Evolutionary conservation across 176 grass and related monocot genomes (phyloP).

Genomic region (Avena eriantha): DNA sequence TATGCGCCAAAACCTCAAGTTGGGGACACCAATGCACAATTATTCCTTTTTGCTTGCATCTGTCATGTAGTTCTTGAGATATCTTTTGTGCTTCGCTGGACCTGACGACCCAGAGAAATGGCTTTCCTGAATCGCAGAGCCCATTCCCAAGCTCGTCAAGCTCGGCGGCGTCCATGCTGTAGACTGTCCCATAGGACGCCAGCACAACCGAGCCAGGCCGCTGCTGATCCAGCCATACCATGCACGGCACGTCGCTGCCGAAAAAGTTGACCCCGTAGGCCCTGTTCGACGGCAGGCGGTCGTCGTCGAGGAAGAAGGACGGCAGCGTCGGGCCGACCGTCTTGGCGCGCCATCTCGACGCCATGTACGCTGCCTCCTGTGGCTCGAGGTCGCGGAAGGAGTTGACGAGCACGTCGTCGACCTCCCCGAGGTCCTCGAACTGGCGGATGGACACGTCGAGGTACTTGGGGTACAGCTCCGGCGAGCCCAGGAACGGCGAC

Average conservation of each 20-base stretch:
- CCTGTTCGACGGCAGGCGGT: not conserved
- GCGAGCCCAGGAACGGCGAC: conserved; percentile 10
- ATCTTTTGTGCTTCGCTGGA: not conserved
- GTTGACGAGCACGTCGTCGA: not conserved
- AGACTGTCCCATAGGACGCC: conserved; percentile 48
- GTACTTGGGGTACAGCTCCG: not conserved
- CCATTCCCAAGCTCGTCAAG: conserved; percentile 43
- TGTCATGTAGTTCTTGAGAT: not conserved
- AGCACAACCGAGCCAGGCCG: conserved; percentile 37
- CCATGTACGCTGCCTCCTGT: not conserved
- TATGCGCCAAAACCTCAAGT: conserved; percentile 38
- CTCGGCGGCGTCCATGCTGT: not conserved
- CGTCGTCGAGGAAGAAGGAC: not conserved
- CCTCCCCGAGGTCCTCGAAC: not conserved
- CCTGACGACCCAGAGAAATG: conserved; percentile 39
- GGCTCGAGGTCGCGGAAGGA: not conserved
- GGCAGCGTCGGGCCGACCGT: not conserved
- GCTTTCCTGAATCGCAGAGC: not conserved
- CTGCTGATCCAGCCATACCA: not conserved
- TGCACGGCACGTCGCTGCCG: not conserved
- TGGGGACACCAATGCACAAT: conserved; percentile 30
- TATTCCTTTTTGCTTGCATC: not conserved
- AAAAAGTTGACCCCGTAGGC: not conserved
- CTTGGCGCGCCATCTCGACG: not conserved
- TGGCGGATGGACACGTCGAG: not conserved